Percentiles rank a stretch among this genome's conserved stretches.
Conservation (phyloP, 2,329 filamentous ascomycete genomes). For the Fusarium dlaminii region DNA sequence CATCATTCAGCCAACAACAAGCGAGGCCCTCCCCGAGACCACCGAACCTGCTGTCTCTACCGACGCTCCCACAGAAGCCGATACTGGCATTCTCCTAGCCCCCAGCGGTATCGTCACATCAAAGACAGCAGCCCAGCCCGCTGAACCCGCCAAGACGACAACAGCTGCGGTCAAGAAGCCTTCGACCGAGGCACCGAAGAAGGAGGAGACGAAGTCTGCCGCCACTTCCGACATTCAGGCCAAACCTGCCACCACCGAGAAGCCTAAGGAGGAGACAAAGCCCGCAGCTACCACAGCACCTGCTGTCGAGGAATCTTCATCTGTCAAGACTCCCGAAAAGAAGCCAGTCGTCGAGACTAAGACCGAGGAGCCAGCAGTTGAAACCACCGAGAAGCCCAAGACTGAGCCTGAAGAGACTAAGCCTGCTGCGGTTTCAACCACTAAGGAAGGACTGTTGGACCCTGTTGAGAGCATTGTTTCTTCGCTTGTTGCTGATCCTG, state of each 20-base stretch:
- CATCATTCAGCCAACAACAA: slow-evolving; percentile 36
- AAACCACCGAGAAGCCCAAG: slow-evolving; percentile 1
- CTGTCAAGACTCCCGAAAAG: slow-evolving; percentile 7
- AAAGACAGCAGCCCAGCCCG: slow-evolving; percentile 10
- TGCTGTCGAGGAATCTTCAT: slow-evolving; percentile 6
- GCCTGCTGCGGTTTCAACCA: slow-evolving; percentile 5
- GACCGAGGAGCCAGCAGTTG: slow-evolving; percentile 1
- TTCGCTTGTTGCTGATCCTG: slow-evolving; percentile 18
- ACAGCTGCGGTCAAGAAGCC: slow-evolving; percentile 8
- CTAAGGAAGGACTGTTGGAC: slow-evolving; percentile 30
- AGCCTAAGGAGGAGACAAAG: slow-evolving; percentile 23
- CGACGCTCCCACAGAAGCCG: slow-evolving; percentile 19
- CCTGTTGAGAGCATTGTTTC: slow-evolving; percentile 32
- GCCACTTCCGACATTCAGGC: slow-evolving; percentile 12
- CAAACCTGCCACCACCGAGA: slow-evolving; percentile 12
- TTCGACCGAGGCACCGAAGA: slow-evolving; percentile 1
- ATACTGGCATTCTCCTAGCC: slow-evolving; percentile 40
- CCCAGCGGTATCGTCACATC: slow-evolving; percentile 41
- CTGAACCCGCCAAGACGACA: slow-evolving; percentile 16
- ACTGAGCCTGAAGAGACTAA: slow-evolving; percentile 5
- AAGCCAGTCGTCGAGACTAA: slow-evolving; percentile 20
- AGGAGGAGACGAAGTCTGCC: slow-evolving; percentile 5
- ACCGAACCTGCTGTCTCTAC: slow-evolving; percentile 7
- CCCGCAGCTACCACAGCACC: slow-evolving; percentile 15
- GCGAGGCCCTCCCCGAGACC: slow-evolving; percentile 12